Conservation (phyloP, 148 eudicot genomes). For the Cornus kousa region DNA sequence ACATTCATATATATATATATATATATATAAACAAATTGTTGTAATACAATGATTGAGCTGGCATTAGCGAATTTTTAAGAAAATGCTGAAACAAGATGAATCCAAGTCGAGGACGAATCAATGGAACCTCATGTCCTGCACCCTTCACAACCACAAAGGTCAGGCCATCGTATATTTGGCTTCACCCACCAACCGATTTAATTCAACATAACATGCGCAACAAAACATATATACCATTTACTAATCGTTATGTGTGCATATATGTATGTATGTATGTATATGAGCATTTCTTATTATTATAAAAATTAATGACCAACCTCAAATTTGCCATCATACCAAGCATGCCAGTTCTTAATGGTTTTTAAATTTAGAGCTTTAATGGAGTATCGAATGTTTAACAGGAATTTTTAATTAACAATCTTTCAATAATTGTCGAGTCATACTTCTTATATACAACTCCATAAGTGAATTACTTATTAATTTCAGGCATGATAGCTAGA, state of each 20-base stretch:
- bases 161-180: slow-evolving; percentile 31
- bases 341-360: background rate
- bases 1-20: too few species aligned
- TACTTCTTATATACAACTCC: too few species aligned
- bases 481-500: too few species aligned
- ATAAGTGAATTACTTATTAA: too few species aligned
- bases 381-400: background rate
- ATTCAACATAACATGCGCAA: background rate
- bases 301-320: too few species aligned
- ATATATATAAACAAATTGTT: too few species aligned
- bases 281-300: too few species aligned
- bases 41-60: background rate
- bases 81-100: slow-evolving; percentile 14
- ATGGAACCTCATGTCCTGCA: slow-evolving; percentile 33
- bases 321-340: background rate
- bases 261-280: too few species aligned
- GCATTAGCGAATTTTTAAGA: slow-evolving; percentile 11
- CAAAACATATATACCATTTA: background rate
- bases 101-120: slow-evolving; percentile 20
- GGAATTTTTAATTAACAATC: too few species aligned
- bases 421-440: too few species aligned
- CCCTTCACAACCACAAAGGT: slow-evolving; percentile 28
- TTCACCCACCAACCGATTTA: slow-evolving; percentile 30
- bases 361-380: slow-evolving; percentile 12
- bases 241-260: too few species aligned